phyloP scores from a whole-genome alignment of 495 filamentous ascomycete genomes.

The Cryomyces antarcticus region DNA sequence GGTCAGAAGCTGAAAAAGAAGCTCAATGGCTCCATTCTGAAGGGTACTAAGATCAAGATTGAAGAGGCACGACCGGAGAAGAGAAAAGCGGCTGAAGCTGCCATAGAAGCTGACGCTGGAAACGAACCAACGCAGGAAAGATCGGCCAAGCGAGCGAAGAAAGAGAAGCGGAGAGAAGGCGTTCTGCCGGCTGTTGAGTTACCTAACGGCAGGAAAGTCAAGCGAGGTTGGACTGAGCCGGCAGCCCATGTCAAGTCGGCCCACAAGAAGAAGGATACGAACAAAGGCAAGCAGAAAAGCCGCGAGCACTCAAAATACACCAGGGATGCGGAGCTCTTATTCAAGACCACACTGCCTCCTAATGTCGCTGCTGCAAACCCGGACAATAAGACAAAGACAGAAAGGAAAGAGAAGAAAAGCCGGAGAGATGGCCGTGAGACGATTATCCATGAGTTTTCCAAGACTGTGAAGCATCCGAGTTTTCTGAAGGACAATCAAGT shows the following conservation, averaged over 20 bases:
- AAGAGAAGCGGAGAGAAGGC: constrained; percentile 41
- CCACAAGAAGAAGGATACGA: constrained; percentile 24
- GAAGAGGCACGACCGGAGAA: constrained; percentile 52
- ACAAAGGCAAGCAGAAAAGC: constrained; percentile 33
- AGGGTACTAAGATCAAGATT: constrained; percentile 65
- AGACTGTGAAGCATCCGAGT: constrained; percentile 52
- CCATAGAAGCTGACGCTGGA: constrained; percentile 1
- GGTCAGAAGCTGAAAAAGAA: constrained; percentile 82
- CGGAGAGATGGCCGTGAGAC: constrained; percentile 30
- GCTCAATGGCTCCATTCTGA: constrained; percentile 72
- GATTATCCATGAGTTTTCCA: constrained; percentile 64
- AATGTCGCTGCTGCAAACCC: constrained; percentile 27
- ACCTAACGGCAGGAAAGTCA: constrained; percentile 53
- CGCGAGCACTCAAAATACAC: constrained; percentile 55
- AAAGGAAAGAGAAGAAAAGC: constrained; percentile 32
- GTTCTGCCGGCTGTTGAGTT: constrained; percentile 52
- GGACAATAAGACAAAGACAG: constrained; percentile 26
- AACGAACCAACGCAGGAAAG: constrained; percentile 19
- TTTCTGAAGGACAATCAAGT: constrained; percentile 36
- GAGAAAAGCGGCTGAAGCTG: constrained; percentile 6
- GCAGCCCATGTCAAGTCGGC: constrained; percentile 26
- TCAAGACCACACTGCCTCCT: constrained; percentile 56
- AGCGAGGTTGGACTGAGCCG: constrained; percentile 74
- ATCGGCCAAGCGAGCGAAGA: constrained; percentile 23
- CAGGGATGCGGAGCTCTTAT: constrained; percentile 56